Conservation (phyloP, 169 alveolate genomes). For the Amoebophrya sp. region DNA sequence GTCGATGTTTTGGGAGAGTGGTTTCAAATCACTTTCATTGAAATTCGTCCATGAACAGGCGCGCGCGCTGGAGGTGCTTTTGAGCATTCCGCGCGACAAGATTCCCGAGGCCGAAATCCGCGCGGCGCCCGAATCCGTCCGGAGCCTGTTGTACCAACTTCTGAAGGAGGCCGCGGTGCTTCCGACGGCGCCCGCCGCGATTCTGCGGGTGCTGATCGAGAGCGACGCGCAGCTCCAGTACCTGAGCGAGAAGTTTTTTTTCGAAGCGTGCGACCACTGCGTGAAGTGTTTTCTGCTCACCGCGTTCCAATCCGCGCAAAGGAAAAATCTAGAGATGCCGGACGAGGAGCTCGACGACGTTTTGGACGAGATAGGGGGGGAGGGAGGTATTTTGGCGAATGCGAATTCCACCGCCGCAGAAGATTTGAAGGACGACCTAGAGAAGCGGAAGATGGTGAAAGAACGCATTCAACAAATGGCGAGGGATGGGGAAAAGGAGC, state of each 20-base stretch:
- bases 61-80: not conserved
- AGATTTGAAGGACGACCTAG: not conserved
- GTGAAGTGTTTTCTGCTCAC: no score
- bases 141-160: not conserved
- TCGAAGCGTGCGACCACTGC: not conserved
- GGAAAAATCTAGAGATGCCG: not conserved
- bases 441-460: not conserved
- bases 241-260: not conserved
- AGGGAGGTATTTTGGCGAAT: no score
- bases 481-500: not conserved
- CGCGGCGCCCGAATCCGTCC: not conserved
- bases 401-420: not conserved
- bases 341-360: not conserved
- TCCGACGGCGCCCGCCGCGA: not conserved
- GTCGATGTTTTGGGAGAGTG: no score
- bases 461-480: not conserved
- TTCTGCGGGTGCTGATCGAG: not conserved
- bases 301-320: not conserved
- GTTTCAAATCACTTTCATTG: no score
- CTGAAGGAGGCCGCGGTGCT: not conserved
- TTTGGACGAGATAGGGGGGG: no score
- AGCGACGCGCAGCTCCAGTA: not conserved
- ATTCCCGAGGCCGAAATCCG: not conserved
- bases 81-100: no score
- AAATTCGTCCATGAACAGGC: not conserved